Conservation (phyloP, 768 basidiomycete genomes). For the Pseudohyphozyma bogoriensis region DNA sequence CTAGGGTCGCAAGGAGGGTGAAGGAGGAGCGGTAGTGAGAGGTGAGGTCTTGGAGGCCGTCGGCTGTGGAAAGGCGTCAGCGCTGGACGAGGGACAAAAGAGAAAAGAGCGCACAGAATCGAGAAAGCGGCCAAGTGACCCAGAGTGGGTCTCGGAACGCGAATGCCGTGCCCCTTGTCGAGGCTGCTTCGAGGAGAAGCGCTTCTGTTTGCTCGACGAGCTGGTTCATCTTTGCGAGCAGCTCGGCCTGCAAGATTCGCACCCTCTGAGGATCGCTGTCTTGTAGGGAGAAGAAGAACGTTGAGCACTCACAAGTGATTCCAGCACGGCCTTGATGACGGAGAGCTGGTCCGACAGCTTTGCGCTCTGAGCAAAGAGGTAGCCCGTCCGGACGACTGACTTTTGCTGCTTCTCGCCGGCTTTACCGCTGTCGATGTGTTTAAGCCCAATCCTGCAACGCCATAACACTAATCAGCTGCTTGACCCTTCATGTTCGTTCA, state of each 20-base stretch:
- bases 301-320: slow-evolving; percentile 9
- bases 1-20: slow-evolving; percentile 15
- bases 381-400: slow-evolving; percentile 14
- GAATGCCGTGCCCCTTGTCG: slow-evolving; percentile 9
- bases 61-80: neutral
- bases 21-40: slow-evolving; percentile 20
- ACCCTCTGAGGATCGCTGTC: too few species aligned
- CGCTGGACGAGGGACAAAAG: neutral
- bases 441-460: slow-evolving; percentile 5
- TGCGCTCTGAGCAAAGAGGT: slow-evolving; percentile 22
- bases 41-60: slow-evolving; percentile 11
- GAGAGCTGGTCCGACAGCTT: slow-evolving; percentile 23
- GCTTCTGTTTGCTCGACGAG: slow-evolving; percentile 17
- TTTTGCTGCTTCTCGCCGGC: neutral
- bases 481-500: neutral
- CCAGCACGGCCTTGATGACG: slow-evolving; percentile 15
- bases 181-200: slow-evolving; percentile 17
- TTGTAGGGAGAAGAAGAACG: too few species aligned
- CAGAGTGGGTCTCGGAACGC: slow-evolving; percentile 27
- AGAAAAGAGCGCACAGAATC: slow-evolving; percentile 19
- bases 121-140: slow-evolving; percentile 26
- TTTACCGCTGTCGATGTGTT: slow-evolving; percentile 3
- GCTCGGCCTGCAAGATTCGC: slow-evolving; percentile 3
- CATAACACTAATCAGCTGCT: neutral
- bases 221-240: neutral